Percentiles rank a stretch among this genome's conserved stretches.
Evolutionary conservation across 257 asterid species (phyloP).

Genomic region (Mentha longifolia): DNA sequence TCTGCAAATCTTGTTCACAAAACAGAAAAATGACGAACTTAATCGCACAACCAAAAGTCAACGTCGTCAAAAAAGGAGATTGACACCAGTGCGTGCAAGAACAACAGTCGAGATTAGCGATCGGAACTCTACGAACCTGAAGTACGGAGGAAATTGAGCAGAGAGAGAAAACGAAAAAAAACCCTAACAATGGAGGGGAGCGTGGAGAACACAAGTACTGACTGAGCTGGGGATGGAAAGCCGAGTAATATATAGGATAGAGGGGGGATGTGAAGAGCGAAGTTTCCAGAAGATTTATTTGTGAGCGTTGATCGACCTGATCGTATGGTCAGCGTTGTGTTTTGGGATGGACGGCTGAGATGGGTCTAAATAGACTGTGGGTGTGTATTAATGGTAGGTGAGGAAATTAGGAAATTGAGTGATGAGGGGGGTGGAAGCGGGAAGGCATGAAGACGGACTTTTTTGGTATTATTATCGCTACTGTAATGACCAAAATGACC

Average conservation of each 20-base stretch:
- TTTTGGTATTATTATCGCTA: slow-evolving; percentile 18
- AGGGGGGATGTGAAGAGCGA: slow-evolving; percentile 38
- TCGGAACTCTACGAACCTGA: slow-evolving; percentile 40
- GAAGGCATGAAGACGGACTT: slow-evolving; percentile 41
- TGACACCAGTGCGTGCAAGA: background rate
- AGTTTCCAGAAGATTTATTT: slow-evolving; percentile 35
- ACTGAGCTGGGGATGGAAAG: slow-evolving; percentile 7
- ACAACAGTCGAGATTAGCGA: slow-evolving; percentile 1
- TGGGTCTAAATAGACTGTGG: slow-evolving; percentile 33
- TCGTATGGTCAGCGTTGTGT: slow-evolving; percentile 37
- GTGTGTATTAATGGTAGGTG: slow-evolving; percentile 42
- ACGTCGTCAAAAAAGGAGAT: background rate
- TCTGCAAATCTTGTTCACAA: background rate
- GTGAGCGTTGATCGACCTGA: slow-evolving; percentile 43
- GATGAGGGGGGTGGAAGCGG: slow-evolving; percentile 28
- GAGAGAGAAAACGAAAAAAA: background rate
- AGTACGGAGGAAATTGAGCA: slow-evolving; percentile 16
- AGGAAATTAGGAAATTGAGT: slow-evolving; percentile 27
- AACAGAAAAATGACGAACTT: background rate
- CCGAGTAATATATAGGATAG: slow-evolving; percentile 11
- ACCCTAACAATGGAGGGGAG: slow-evolving; percentile 32
- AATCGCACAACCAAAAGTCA: slow-evolving; percentile 26
- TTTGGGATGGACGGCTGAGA: slow-evolving; percentile 40
- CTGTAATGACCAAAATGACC: slow-evolving; percentile 28
- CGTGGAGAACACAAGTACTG: slow-evolving; percentile 53